Evolutionary conservation across 2,329 filamentous ascomycete species (phyloP).

Genomic region (Phaeophleospora eucalypticola): DNA sequence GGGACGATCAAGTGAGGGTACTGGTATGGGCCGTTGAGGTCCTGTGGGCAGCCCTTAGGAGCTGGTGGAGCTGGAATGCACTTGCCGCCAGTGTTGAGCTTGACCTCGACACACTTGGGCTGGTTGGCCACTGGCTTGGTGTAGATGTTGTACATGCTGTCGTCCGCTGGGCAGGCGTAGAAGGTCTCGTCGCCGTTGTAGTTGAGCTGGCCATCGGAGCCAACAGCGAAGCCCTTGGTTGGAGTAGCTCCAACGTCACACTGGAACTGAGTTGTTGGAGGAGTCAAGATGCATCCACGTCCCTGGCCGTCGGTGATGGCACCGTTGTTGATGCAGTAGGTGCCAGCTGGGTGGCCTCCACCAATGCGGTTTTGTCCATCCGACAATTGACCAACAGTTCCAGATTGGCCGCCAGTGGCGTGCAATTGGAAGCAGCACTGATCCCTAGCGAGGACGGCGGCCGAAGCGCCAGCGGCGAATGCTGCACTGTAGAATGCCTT

Average conservation of each 20-base stretch:
- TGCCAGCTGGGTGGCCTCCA: constrained; percentile 5
- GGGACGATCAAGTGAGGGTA: constrained; percentile 62
- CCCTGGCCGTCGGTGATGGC: constrained; percentile 4
- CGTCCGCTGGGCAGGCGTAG: constrained; percentile 50
- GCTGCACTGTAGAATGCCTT: not conserved
- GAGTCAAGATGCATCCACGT: constrained; percentile 8
- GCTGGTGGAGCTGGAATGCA: constrained; percentile 8
- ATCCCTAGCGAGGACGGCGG: constrained; percentile 7
- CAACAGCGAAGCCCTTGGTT: constrained; percentile 53
- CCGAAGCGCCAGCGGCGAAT: constrained; percentile 8
- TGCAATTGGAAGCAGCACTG: constrained; percentile 15
- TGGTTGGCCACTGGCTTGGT: constrained; percentile 17
- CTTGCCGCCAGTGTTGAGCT: constrained; percentile 21
- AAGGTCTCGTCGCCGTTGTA: constrained; percentile 51
- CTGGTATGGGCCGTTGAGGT: constrained; percentile 33
- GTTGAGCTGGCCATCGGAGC: constrained; percentile 19
- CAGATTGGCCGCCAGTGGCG: constrained; percentile 8
- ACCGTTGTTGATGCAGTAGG: constrained; percentile 10
- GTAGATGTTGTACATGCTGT: constrained; percentile 15
- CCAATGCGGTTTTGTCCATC: constrained; percentile 10
- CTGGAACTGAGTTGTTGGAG: constrained; percentile 49
- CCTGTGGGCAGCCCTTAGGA: constrained; percentile 24
- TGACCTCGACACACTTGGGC: constrained; percentile 17
- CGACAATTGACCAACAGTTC: constrained; percentile 7
- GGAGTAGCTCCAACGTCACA: constrained; percentile 55